Conservation (phyloP, 345 rosid genomes). For the Toxicodendron radicans region DNA sequence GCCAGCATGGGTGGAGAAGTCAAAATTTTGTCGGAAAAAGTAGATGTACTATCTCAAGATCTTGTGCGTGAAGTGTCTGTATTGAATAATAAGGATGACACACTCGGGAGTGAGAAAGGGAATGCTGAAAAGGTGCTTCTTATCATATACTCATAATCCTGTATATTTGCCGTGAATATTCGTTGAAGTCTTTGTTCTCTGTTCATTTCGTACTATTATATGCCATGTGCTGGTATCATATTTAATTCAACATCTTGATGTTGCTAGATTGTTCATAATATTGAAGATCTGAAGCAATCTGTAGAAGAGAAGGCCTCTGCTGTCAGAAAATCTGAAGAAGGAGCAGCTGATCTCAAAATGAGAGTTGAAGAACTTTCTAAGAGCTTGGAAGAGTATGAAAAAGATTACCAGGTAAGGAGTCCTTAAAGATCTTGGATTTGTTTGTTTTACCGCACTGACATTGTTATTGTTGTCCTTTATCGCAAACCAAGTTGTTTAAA, state of each 20-base stretch:
- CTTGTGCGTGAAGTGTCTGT: conserved; percentile 75
- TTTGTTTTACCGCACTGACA: background rate
- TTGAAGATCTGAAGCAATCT: conserved; percentile 80
- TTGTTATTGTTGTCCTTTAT: conserved; percentile 4
- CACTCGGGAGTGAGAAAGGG: conserved; percentile 64
- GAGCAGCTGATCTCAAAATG: conserved; percentile 71
- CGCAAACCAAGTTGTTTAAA: conserved; percentile 9
- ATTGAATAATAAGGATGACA: conserved; percentile 74
- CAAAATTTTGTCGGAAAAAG: conserved; percentile 67
- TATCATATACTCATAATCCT: conserved; percentile 13
- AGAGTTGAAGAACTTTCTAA: conserved; percentile 69
- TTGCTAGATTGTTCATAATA: conserved; percentile 57
- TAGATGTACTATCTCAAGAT: conserved; percentile 68
- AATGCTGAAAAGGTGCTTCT: conserved; percentile 68
- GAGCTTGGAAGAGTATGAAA: conserved; percentile 73
- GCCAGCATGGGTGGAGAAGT: conserved; percentile 92
- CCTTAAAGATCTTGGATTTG: background rate
- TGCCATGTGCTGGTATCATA: conserved; percentile 2
- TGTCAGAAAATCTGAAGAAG: conserved; percentile 78
- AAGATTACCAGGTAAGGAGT: conserved; percentile 74
- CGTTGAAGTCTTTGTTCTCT: background rate
- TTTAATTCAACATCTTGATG: conserved; percentile 24
- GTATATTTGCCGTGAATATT: background rate
- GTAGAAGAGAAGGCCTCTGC: conserved; percentile 70
- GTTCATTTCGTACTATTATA: conserved; percentile 6